A percentile compares a stretch with the other conserved stretches of the same genome.
These are phyloP conservation scores for Kwoniella shandongensis DNA, from an alignment of 768 basidiomycete species.

Conservation along the genomic window DNA sequence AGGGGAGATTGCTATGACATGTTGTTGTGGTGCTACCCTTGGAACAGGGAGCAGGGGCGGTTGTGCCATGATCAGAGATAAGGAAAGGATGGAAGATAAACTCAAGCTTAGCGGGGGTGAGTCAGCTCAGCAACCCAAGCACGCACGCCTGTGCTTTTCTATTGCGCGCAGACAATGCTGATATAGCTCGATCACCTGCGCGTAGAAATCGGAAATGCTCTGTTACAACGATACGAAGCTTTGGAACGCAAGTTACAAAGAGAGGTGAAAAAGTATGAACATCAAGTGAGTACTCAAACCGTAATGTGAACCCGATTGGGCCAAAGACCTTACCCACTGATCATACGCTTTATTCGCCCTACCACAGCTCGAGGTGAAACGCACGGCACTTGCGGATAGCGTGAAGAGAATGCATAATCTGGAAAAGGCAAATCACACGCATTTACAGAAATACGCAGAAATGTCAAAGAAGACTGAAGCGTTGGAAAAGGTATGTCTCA, in stretches of 20 bases:
- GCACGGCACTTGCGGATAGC: conserved; percentile 35
- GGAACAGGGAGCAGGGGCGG: conserved; percentile 59
- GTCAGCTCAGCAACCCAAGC: conserved; percentile 45
- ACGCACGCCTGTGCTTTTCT: too few species aligned
- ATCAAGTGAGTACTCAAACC: conserved; percentile 31
- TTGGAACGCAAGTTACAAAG: conserved; percentile 38
- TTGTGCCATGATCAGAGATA: conserved; percentile 65
- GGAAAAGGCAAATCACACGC: conserved; percentile 42
- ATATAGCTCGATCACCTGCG: too few species aligned
- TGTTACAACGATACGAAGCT: conserved; percentile 81
- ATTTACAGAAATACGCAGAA: conserved; percentile 42
- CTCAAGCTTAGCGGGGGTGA: conserved; percentile 82
- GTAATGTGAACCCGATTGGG: neutral
- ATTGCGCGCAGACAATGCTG: too few species aligned
- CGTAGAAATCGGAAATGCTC: conserved; percentile 83
- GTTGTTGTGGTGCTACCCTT: conserved; percentile 66
- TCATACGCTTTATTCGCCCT: neutral
- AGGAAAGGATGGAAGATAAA: conserved; percentile 70
- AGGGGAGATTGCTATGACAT: conserved; percentile 27
- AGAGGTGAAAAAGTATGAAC: conserved; percentile 38
- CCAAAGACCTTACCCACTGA: neutral
- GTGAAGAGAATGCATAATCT: conserved; percentile 35
- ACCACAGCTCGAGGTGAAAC: conserved; percentile 37
- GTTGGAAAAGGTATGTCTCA: conserved; percentile 46
- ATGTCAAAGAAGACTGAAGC: conserved; percentile 45